These are phyloP conservation scores for Saccharomycopsis sp. DNA, from an alignment of 805 yeast genomes.

Conservation along the genomic window DNA sequence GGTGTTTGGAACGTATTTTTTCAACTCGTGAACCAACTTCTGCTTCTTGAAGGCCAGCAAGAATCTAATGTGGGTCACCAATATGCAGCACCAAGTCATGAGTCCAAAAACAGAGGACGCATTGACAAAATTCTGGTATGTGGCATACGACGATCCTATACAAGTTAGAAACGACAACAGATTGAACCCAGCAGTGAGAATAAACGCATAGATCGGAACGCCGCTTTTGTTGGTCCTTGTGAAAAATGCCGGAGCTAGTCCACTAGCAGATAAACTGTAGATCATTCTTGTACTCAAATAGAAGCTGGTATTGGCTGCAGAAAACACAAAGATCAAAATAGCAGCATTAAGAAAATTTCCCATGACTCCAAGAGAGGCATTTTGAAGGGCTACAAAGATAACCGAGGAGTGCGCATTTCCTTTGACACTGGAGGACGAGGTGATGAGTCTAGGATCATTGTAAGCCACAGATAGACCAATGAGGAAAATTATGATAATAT, in stretches of 20 bases:
- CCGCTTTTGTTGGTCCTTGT: constrained; percentile 37
- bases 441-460: constrained; percentile 40
- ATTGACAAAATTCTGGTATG: constrained; percentile 38
- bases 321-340: constrained; percentile 14
- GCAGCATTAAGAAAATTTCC: constrained; percentile 17
- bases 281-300: constrained; percentile 39
- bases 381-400: constrained; percentile 15
- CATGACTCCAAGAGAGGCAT: constrained; percentile 12
- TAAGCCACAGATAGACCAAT: constrained; percentile 65
- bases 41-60: constrained; percentile 40
- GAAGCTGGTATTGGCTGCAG: constrained; percentile 32
- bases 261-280: constrained; percentile 40
- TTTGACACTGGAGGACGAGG: constrained; percentile 39
- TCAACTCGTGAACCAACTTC: constrained; percentile 40
- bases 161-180: constrained; percentile 39
- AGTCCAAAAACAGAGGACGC: constrained; percentile 32
- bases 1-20: constrained; percentile 52
- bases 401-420: constrained; percentile 9
- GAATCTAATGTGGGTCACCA: constrained; percentile 38
- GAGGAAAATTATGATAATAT: constrained; percentile 52
- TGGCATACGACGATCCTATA: constrained; percentile 31
- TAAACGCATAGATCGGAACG: constrained; percentile 39
- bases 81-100: constrained; percentile 38
- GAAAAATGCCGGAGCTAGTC: constrained; percentile 38
- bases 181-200: constrained; percentile 33